Percentiles rank a stretch among this genome's conserved stretches.
Conservation (phyloP, 257 asterid species). For the Solanum paucissectum region DNA sequence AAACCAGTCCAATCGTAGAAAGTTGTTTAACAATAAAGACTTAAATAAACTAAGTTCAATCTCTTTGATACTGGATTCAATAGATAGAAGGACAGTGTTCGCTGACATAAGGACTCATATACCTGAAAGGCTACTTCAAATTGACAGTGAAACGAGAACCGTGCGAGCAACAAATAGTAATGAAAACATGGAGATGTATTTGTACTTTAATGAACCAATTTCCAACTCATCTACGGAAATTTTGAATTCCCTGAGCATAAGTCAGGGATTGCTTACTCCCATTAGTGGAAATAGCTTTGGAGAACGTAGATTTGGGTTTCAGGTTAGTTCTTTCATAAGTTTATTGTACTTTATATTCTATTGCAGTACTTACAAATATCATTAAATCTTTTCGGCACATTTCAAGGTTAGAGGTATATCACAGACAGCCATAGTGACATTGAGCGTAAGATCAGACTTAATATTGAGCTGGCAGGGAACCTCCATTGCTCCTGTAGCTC, state of each 20-base stretch:
- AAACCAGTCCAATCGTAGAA: neutral
- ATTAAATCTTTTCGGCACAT: neutral
- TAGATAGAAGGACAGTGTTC: conserved; percentile 69
- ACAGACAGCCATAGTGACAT: conserved; percentile 49
- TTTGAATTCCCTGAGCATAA: conserved; percentile 46
- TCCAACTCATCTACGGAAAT: conserved; percentile 68
- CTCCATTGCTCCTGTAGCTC: conserved; percentile 62
- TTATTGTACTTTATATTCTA: neutral
- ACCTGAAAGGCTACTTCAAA: conserved; percentile 65
- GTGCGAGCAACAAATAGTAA: conserved; percentile 61
- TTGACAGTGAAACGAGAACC: conserved; percentile 54
- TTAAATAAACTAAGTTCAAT: neutral
- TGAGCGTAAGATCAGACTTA: conserved; percentile 48
- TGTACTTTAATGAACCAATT: conserved; percentile 75
- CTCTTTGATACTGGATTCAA: neutral
- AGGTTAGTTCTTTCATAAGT: conserved; percentile 31
- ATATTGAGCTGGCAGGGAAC: conserved; percentile 70
- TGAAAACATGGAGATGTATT: conserved; percentile 51
- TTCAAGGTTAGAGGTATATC: conserved; percentile 52
- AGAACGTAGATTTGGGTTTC: conserved; percentile 81
- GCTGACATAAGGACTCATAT: conserved; percentile 67
- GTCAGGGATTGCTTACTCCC: conserved; percentile 58
- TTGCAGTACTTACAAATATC: neutral
- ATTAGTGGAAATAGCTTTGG: conserved; percentile 52
- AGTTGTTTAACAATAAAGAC: neutral